These are phyloP conservation scores for Sordariomycetes sp. DNA, from an alignment of 2,329 filamentous ascomycete species.

Conservation along the genomic window DNA sequence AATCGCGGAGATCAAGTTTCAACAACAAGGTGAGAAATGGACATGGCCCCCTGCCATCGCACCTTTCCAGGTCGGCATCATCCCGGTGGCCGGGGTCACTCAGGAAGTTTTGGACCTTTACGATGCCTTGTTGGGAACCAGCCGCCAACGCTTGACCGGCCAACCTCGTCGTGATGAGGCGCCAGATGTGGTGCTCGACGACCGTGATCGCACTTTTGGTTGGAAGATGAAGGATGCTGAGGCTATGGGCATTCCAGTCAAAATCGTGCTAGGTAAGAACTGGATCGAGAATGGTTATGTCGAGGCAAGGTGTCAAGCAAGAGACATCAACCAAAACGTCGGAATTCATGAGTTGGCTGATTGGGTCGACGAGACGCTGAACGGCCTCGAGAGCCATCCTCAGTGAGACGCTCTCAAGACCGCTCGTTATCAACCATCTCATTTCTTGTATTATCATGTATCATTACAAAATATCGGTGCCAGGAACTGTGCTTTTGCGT, in stretches of 20 bases:
- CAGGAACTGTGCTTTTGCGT: no score
- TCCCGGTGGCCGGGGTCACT: slow-evolving; percentile 40
- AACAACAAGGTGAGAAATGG: slow-evolving; percentile 65
- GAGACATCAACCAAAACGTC: no score
- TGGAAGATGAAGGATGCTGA: slow-evolving; percentile 93
- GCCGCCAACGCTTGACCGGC: no score
- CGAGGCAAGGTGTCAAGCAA: no score
- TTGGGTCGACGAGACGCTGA: no score
- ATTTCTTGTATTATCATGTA: no score
- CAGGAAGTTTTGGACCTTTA: slow-evolving; percentile 50
- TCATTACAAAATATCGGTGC: no score
- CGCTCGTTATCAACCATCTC: no score
- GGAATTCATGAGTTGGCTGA: no score
- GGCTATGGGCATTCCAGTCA: slow-evolving; percentile 75
- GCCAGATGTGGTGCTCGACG: slow-evolving; percentile 66
- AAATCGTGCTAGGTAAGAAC: slow-evolving; percentile 66
- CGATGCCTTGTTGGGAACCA: slow-evolving; percentile 38
- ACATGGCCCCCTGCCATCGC: slow-evolving; percentile 86
- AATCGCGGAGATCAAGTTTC: slow-evolving; percentile 66
- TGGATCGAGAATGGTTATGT: slow-evolving; percentile 49
- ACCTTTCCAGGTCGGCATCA: slow-evolving; percentile 68
- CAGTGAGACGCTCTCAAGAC: no score
- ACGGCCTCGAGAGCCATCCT: no score
- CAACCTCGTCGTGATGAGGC: no score
- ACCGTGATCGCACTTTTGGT: slow-evolving; percentile 56